A percentile compares a stretch with the other conserved stretches of the same genome.
Conservation (phyloP, 352 stramenopile genomes). For the Phytophthora ramorum region DNA sequence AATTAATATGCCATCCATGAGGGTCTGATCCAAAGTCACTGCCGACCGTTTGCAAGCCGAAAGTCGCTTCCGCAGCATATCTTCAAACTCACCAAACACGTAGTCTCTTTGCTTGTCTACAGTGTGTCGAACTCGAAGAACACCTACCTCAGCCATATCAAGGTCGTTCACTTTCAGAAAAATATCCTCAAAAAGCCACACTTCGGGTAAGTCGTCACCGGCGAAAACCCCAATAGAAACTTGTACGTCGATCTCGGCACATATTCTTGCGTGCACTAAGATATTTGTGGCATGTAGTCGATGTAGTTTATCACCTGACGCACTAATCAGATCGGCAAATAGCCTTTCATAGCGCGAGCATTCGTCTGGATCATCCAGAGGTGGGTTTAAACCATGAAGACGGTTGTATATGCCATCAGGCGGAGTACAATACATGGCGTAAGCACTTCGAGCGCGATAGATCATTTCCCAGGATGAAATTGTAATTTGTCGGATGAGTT, state of each 20-base stretch:
- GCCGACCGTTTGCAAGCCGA: conserved; percentile 38
- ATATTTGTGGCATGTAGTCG: conserved; percentile 65
- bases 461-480: conserved; percentile 84
- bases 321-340: conserved; percentile 62
- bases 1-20: conserved; percentile 69
- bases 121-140: conserved; percentile 58
- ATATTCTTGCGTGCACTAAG: conserved; percentile 45
- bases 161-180: conserved; percentile 47
- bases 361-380: conserved; percentile 49
- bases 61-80: conserved; percentile 52
- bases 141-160: conserved; percentile 47
- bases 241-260: conserved; percentile 34
- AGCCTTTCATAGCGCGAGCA: conserved; percentile 45
- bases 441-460: conserved; percentile 65
- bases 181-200: conserved; percentile 71
- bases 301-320: conserved; percentile 70
- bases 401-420: conserved; percentile 70
- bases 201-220: conserved; percentile 71
- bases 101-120: conserved; percentile 55
- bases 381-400: conserved; percentile 59
- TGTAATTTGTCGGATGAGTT: conserved; percentile 71
- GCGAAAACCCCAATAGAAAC: conserved; percentile 61
- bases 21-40: conserved; percentile 7
- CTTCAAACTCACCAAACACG: conserved; percentile 81
- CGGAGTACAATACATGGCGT: conserved; percentile 58